Evolutionary conservation across 2,329 filamentous ascomycete species (phyloP), one percentile per base, ranked within the genome.

Genomic region (Thelonectria discophora): DNA sequence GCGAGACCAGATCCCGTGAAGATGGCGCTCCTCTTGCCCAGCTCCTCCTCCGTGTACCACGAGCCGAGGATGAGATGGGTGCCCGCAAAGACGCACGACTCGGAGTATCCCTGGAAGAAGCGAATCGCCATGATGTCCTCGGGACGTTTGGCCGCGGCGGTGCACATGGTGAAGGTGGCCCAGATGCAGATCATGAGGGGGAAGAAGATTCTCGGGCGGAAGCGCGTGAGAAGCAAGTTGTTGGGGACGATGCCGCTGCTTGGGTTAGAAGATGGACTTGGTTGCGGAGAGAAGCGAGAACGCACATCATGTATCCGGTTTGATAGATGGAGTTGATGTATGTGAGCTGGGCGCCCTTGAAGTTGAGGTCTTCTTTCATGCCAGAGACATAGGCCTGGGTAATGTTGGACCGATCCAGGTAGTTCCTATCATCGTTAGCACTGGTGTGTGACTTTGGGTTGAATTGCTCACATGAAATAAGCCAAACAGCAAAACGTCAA

Each of bases 111-210:
- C 2, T 66, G 62, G 30, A 66, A 63, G 52, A 67, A 68, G 6
- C 68, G 65, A 27, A 70, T 57, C 9, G 51, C 66, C 54, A 64
- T 66, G 27, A 70, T 60, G 30, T 70, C 61, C 10, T 65, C 34
- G 5, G 75, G 70, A 37, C 74, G 76, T 18, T 67, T 71, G 3
- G 75, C 72, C 10, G 69, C 70, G 3, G 45, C 58, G 63, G 3
- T 71, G 68, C 55, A n/a, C 82, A 88, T 86, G 2, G 86, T 89
- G 17, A 89, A 73, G 1, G 79, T 76, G 1, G 82, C 86, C 87
- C 87, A 89, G 58, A 83, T 68, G 24, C 86, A 58, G 80, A 87
- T 86, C 79, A 85, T 86, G 34, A 77, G 66, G 0, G 85, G 86
- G 69, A 86, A 87, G 75, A 84, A 88, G 64, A 83, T 77, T 17